A percentile compares a stretch with the other conserved stretches of the same genome.
phyloP scores from a whole-genome alignment of 2,329 filamentous ascomycete genomes.

The Zasmidium citrigriseum region DNA sequence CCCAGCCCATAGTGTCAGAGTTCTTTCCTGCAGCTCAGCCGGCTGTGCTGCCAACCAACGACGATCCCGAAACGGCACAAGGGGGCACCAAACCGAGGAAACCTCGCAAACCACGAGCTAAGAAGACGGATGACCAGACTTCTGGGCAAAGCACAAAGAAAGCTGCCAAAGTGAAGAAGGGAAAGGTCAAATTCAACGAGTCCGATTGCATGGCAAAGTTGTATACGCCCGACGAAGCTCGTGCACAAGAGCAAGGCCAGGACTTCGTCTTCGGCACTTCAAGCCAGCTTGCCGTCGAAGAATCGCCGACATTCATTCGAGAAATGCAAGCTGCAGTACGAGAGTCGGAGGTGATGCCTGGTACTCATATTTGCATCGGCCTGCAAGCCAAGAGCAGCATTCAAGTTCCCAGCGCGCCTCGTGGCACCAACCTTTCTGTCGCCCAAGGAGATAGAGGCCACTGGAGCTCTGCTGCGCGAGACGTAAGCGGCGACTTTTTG shows the following conservation, averaged over 20 bases:
- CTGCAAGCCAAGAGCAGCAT: conserved; percentile 25
- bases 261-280: conserved; percentile 84
- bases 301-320: conserved; percentile 66
- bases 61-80: not conserved
- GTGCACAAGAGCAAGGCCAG: conserved; percentile 66
- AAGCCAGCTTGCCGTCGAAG: conserved; percentile 74
- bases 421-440: conserved; percentile 32
- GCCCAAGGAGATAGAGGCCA: conserved; percentile 48
- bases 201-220: conserved; percentile 40
- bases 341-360: conserved; percentile 51
- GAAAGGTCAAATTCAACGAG: conserved; percentile 34
- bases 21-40: conserved; percentile 41
- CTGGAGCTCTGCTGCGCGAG: conserved; percentile 72
- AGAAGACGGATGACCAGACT: conserved; percentile 14
- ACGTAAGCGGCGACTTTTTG: conserved; percentile 56
- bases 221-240: conserved; percentile 68
- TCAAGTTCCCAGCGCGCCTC: conserved; percentile 28
- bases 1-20: conserved; percentile 44
- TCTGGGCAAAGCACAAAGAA: conserved; percentile 4
- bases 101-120: conserved; percentile 28
- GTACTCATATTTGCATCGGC: conserved; percentile 17
- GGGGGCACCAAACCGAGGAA: conserved; percentile 26
- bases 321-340: conserved; percentile 64
- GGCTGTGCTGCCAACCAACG: not conserved
- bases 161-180: conserved; percentile 35